Base-by-base conservation (phyloP, 371 early-diverging fungal genomes). In the Nematocida displodere region DNA sequence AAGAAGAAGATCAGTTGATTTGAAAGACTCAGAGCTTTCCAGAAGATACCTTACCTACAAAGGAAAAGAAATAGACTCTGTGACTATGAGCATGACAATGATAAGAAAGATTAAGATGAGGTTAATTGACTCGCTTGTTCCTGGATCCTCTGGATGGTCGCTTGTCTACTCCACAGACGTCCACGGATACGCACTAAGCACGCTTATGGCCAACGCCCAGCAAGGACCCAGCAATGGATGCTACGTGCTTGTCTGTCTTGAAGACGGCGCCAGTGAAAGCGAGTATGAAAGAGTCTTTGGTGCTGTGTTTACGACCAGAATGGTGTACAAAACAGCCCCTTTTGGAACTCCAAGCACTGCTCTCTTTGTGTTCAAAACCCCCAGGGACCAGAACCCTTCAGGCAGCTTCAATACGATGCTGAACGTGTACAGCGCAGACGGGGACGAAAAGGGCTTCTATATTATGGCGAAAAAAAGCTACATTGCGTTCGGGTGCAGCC, bases 401-500 rank as follows among this genome's bases (percentile, higher is more conserved):
- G 22, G n/a, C 15, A 8, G 50, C 48, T n/a, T 47, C 5, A 56
- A 59, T 49, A 36, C 62, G 1, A 62, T 47, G 20, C 54, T 64
- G 29, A 64, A 29, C 34, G 17, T 46, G 26, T 76, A 76, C 39
- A 39, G 34, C 2, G 54, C 40, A 17, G 39, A 11, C n/a, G 22
- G 26, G 28, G 26, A 29, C 2, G 75, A 61, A 13, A 36, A 49
- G 4, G 13, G 75, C 17, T 42, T 71, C 44, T 71, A 71, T 42
- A 71, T 71, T n/a, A 71, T 71, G 31, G n/a, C 62, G 4, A 71
- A 71, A 29, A 71, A n/a, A 59, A 62, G 61, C 39, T 79, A 76
- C 61, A 31, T 79, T 22, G 76, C 76, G 24, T 79, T 79, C 48
- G 79, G 79, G 29, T 76, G 76, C 52, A 58, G 76, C 22, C 46